A percentile compares a stretch with the other conserved stretches of the same genome.
Conservation (phyloP, 202 grass and related monocot species). For the Schoenoplectus triqueter region DNA sequence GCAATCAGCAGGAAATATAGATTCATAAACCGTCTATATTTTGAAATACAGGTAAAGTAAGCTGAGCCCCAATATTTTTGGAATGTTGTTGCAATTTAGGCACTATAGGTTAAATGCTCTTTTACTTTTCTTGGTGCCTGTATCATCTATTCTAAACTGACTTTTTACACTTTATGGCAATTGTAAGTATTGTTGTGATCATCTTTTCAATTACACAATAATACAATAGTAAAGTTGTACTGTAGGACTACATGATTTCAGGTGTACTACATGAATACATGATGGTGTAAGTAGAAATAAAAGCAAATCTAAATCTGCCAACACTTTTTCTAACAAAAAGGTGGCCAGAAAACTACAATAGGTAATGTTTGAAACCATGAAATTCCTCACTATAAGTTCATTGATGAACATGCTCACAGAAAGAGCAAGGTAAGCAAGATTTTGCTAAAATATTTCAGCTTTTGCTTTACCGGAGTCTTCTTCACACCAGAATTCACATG, state of each 20-base stretch:
- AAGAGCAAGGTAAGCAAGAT: neutral
- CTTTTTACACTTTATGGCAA: neutral
- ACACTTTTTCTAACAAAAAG: neutral
- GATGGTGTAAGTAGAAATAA: neutral
- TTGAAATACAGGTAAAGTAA: slow-evolving; percentile 32
- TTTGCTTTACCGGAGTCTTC: neutral
- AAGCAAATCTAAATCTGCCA: neutral
- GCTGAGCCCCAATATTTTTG: neutral
- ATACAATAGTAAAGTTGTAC: neutral
- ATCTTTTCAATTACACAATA: neutral
- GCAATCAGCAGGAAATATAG: slow-evolving; percentile 97
- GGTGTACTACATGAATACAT: slow-evolving; percentile 6
- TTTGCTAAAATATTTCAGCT: neutral
- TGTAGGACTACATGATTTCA: neutral
- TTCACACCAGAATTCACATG: neutral
- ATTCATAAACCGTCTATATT: slow-evolving; percentile 95
- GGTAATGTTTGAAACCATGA: neutral
- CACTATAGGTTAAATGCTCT: neutral
- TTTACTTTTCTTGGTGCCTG: neutral
- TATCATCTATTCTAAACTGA: no score
- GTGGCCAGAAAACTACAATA: neutral
- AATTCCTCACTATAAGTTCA: neutral
- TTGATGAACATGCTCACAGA: neutral
- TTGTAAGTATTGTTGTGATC: slow-evolving; percentile 16
- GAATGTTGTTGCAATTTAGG: slow-evolving; percentile 18